These are phyloP conservation scores for Limnanthes douglasii DNA, from an alignment of 345 rosid genomes.

Conservation along the genomic window DNA sequence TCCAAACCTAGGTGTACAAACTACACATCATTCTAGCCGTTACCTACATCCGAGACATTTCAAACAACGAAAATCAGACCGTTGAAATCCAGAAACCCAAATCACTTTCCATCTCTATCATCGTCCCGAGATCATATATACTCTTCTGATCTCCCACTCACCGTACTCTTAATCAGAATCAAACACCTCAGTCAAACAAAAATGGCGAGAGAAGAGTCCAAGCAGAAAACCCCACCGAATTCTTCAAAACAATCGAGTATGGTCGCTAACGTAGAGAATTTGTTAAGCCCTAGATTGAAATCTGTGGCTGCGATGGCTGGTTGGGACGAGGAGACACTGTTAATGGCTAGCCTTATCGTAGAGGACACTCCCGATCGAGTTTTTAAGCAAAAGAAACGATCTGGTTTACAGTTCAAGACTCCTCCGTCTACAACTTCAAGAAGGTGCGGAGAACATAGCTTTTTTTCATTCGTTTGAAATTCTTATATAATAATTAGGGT, in stretches of 20 bases:
- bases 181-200: no score
- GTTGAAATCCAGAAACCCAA: no score
- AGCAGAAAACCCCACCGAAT: no score
- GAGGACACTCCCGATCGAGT: slow-evolving; percentile 82
- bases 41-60: neutral
- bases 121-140: no score
- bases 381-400: slow-evolving; percentile 42
- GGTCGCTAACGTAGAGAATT: slow-evolving; percentile 15
- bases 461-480: slow-evolving; percentile 3
- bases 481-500: neutral
- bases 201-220: slow-evolving; percentile 30
- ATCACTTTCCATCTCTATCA: no score
- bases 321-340: slow-evolving; percentile 87
- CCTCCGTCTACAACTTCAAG: slow-evolving; percentile 54
- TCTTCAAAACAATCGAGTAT: no score
- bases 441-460: slow-evolving; percentile 27
- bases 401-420: slow-evolving; percentile 37
- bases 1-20: no score
- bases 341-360: slow-evolving; percentile 55
- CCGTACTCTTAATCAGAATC: slow-evolving; percentile 1
- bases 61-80: slow-evolving; percentile 15
- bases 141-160: neutral
- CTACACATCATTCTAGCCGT: no score
- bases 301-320: slow-evolving; percentile 91
- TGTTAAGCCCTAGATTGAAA: slow-evolving; percentile 79